phyloP scores from a whole-genome alignment of 805 yeast species.

The Kluyveromyces nonfermentans region DNA sequence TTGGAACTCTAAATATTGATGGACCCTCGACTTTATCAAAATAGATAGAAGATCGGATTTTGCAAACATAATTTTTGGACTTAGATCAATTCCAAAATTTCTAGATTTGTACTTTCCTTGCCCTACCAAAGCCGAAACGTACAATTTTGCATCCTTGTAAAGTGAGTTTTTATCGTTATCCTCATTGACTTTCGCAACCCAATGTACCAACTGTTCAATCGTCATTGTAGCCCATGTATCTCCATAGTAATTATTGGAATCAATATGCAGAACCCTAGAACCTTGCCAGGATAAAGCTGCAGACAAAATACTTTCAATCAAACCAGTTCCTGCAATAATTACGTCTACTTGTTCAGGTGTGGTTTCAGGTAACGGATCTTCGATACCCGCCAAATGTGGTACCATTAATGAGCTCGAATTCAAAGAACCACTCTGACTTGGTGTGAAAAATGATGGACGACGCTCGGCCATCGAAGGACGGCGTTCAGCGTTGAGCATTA shows the following conservation, averaged over 20 bases:
- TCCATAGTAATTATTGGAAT: constrained; percentile 77
- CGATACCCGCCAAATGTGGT: constrained; percentile 71
- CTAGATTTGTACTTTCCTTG: constrained; percentile 39
- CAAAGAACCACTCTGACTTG: constrained; percentile 10
- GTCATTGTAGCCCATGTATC: constrained; percentile 81
- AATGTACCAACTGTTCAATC: constrained; percentile 71
- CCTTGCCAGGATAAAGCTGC: constrained; percentile 98
- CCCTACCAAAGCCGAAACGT: constrained; percentile 57
- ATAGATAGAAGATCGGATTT: constrained; percentile 77
- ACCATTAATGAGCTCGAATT: constrained; percentile 30
- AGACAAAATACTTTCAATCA: constrained; percentile 79
- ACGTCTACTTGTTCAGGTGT: constrained; percentile 78
- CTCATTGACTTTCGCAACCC: constrained; percentile 67
- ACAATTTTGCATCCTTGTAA: constrained; percentile 65
- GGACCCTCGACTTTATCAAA: constrained; percentile 75
- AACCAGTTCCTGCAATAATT: constrained; percentile 85
- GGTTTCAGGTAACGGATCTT: constrained; percentile 53
- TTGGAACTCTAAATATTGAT: constrained; percentile 86
- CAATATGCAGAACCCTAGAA: constrained; percentile 87
- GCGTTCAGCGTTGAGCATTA: constrained; percentile 32
- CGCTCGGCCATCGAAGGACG: constrained; percentile 63
- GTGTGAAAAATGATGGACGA: constrained; percentile 41
- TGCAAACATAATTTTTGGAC: constrained; percentile 83
- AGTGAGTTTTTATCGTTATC: constrained; percentile 22
- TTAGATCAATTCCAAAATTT: constrained; percentile 80